Conservation (phyloP, 2,329 filamentous ascomycete species). For the Annulohypoxylon truncatum region DNA sequence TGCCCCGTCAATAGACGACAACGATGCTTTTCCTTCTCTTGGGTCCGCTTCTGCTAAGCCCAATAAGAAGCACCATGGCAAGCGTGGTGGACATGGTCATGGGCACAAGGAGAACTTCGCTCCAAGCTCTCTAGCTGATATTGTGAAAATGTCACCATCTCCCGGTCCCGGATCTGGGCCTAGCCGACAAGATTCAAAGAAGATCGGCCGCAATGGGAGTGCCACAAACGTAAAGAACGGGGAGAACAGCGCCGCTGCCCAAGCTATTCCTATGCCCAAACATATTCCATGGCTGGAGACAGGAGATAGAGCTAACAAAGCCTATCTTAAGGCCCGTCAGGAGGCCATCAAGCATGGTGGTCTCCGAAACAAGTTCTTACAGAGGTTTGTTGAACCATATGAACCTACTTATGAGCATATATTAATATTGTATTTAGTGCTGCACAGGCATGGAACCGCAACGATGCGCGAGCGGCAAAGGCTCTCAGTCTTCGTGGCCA, state of each 20-base stretch:
- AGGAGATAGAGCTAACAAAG: conserved; percentile 88
- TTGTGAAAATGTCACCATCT: conserved; percentile 94
- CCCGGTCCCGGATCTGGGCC: conserved; percentile 76
- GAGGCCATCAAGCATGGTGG: conserved; percentile 98
- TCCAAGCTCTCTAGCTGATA: conserved; percentile 87
- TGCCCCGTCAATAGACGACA: conserved; percentile 87
- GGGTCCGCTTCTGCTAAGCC: conserved; percentile 80
- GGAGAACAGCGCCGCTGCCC: conserved; percentile 83
- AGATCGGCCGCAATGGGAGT: conserved; percentile 71
- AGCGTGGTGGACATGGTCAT: conserved; percentile 84
- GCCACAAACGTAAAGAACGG: conserved; percentile 72
- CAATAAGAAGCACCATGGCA: conserved; percentile 92
- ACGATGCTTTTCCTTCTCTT: conserved; percentile 92
- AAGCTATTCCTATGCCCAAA: conserved; percentile 86
- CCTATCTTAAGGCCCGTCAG: conserved; percentile 92
- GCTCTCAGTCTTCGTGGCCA: conserved; percentile 93
- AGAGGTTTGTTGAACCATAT: conserved; percentile 71
- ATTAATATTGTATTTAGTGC: conserved; percentile 67
- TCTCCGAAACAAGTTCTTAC: conserved; percentile 94
- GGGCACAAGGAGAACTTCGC: conserved; percentile 73
- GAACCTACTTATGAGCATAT: background rate
- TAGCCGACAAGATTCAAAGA: conserved; percentile 70
- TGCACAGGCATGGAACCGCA: conserved; percentile 98
- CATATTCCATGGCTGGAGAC: conserved; percentile 98
- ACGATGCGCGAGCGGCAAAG: conserved; percentile 95